phyloP scores from a whole-genome alignment of 106 monocot genomes.

The Platanthera guangdongensis region DNA sequence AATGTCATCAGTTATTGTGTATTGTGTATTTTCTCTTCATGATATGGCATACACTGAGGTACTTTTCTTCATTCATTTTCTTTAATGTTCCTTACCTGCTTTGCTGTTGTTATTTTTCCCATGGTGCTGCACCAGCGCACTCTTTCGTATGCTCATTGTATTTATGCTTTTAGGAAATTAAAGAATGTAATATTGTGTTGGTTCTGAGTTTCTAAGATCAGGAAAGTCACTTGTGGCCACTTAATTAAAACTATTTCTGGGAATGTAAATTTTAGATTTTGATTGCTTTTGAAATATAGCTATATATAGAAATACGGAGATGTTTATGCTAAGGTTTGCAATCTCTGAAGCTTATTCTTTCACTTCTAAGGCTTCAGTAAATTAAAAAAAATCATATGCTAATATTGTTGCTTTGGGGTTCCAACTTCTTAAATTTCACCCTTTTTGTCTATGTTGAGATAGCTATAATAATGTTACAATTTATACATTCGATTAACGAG shows the following conservation, averaged over 20 bases:
- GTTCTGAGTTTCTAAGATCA: neutral
- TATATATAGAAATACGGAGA: neutral
- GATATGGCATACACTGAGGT: slow-evolving; percentile 74
- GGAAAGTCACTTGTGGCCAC: neutral
- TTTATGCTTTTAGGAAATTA: neutral
- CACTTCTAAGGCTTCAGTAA: neutral
- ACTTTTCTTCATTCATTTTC: slow-evolving; percentile 2
- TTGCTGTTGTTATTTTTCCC: neutral
- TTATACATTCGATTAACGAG: neutral
- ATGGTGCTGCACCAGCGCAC: neutral
- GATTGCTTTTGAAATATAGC: neutral
- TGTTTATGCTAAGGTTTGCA: neutral
- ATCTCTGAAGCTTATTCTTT: neutral
- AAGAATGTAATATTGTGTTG: neutral
- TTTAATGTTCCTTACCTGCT: neutral
- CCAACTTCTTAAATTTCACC: neutral
- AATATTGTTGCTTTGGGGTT: neutral
- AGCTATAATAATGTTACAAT: neutral
- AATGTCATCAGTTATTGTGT: slow-evolving; percentile 61
- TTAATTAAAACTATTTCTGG: neutral
- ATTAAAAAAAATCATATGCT: neutral
- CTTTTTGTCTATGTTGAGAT: neutral
- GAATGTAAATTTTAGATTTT: neutral
- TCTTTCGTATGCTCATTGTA: neutral
- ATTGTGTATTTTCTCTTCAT: slow-evolving; percentile 58